Evolutionary conservation across 352 stramenopile species (phyloP).

Genomic region (Pythium guiyangense): DNA sequence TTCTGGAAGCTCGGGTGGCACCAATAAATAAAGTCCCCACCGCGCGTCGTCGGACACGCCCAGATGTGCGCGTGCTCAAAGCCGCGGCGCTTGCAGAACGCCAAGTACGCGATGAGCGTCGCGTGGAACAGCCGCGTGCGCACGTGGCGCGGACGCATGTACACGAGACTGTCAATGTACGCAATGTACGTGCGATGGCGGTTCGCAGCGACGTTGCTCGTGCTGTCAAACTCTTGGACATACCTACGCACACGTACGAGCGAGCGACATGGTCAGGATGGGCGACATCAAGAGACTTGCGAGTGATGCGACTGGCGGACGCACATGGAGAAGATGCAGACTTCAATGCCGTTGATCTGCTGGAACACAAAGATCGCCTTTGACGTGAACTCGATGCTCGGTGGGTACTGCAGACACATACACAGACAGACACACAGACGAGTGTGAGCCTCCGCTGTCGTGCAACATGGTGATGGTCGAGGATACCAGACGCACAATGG

Average conservation of each 20-base stretch:
- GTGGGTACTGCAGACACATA: conserved; percentile 39
- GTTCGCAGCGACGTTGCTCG: conserved; percentile 58
- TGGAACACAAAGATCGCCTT: conserved; percentile 97
- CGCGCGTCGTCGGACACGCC: conserved; percentile 91
- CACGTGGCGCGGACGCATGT: conserved; percentile 91
- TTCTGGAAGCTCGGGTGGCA: conserved; percentile 94
- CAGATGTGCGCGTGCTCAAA: conserved; percentile 95
- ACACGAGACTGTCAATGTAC: conserved; percentile 96
- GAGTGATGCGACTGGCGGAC: conserved; percentile 15
- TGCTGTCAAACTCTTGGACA: conserved; percentile 76
- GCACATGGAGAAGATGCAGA: conserved; percentile 97
- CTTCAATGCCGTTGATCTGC: conserved; percentile 94
- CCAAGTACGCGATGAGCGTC: conserved; percentile 93
- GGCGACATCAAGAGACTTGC: background rate
- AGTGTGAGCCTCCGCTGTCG: no score
- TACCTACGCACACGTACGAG: conserved; percentile 39
- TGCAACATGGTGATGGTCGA: no score
- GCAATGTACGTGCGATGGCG: conserved; percentile 93
- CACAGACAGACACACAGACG: conserved; percentile 5
- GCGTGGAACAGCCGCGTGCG: conserved; percentile 94
- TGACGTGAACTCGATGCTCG: conserved; percentile 80
- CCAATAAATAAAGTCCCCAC: conserved; percentile 98
- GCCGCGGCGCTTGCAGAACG: conserved; percentile 82
- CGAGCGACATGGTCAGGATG: background rate
- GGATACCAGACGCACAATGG: background rate